Evolutionary conservation across 345 rosid species (phyloP).

Genomic region (Draba incana): DNA sequence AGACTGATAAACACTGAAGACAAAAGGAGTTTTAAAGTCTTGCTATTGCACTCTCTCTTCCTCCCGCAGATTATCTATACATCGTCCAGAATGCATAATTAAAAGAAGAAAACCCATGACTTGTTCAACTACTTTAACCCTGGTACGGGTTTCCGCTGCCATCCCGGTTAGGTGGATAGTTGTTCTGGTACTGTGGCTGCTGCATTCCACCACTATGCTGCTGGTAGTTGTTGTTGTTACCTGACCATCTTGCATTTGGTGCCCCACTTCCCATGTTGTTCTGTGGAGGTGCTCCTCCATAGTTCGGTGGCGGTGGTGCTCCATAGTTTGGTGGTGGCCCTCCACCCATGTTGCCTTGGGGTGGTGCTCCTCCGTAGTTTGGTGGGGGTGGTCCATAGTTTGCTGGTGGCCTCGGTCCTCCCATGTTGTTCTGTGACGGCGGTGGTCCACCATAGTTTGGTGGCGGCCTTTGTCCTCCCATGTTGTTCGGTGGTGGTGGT

Average conservation of each 20-base stretch:
- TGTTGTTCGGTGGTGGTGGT: slow-evolving; percentile 26
- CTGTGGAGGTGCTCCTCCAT: slow-evolving; percentile 37
- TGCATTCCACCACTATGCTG: slow-evolving; percentile 41
- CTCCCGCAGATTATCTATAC: slow-evolving; percentile 37
- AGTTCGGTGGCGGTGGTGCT: slow-evolving; percentile 34
- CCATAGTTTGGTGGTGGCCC: slow-evolving; percentile 34
- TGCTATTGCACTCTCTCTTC: slow-evolving; percentile 30
- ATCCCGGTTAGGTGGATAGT: slow-evolving; percentile 41
- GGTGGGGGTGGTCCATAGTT: slow-evolving; percentile 42
- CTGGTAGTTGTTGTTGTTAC: slow-evolving; percentile 38
- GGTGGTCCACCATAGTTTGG: slow-evolving; percentile 34
- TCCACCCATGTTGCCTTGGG: background rate
- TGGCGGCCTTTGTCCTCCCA: slow-evolving; percentile 40
- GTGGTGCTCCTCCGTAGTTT: slow-evolving; percentile 35
- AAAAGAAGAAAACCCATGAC: slow-evolving; percentile 22
- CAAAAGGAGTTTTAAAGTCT: slow-evolving; percentile 32
- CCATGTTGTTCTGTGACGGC: slow-evolving; percentile 36
- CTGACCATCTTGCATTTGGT: slow-evolving; percentile 39
- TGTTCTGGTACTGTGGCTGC: slow-evolving; percentile 46
- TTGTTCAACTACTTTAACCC: slow-evolving; percentile 35
- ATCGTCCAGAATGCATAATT: slow-evolving; percentile 35
- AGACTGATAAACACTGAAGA: slow-evolving; percentile 33
- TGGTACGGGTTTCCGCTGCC: slow-evolving; percentile 44
- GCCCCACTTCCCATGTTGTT: slow-evolving; percentile 34
- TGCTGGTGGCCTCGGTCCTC: slow-evolving; percentile 36